Evolutionary conservation across 2,329 filamentous ascomycete species (phyloP).

Genomic region (Penicillium griseofulvum): DNA sequence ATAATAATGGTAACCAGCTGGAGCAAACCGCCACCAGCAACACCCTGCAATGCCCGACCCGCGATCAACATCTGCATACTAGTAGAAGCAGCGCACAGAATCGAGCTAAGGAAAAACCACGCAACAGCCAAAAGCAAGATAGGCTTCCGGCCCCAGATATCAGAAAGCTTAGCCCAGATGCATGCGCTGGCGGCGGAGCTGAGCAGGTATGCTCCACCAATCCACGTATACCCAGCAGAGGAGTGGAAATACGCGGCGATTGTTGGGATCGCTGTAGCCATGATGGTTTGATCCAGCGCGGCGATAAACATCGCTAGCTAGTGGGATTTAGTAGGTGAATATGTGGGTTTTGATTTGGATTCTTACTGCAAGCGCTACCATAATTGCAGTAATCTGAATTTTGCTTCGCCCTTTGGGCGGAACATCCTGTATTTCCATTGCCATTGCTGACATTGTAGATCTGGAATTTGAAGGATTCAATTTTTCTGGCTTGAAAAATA

Average conservation of each 20-base stretch:
- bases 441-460: background rate
- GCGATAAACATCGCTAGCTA: constrained; percentile 35
- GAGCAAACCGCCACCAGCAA: constrained; percentile 54
- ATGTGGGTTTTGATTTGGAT: background rate
- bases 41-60: constrained; percentile 54
- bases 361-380: constrained; percentile 29
- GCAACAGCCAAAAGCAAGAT: constrained; percentile 51
- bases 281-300: constrained; percentile 52
- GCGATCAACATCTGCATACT: constrained; percentile 54
- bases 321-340: constrained; percentile 5
- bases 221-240: constrained; percentile 71
- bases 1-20: constrained; percentile 55
- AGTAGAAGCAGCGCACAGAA: constrained; percentile 50
- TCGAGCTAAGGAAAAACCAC: constrained; percentile 51
- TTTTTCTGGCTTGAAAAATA: background rate
- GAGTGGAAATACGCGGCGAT: constrained; percentile 63
- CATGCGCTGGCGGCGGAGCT: constrained; percentile 65
- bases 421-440: constrained; percentile 18
- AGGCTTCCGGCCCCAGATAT: constrained; percentile 59
- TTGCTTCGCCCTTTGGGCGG: constrained; percentile 15
- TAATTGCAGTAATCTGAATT: constrained; percentile 25
- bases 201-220: constrained; percentile 70
- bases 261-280: constrained; percentile 61
- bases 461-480: background rate
- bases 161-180: constrained; percentile 65